Evolutionary conservation across 305 asterid genomes (phyloP).

Genomic region (Ilex paraguariensis): DNA sequence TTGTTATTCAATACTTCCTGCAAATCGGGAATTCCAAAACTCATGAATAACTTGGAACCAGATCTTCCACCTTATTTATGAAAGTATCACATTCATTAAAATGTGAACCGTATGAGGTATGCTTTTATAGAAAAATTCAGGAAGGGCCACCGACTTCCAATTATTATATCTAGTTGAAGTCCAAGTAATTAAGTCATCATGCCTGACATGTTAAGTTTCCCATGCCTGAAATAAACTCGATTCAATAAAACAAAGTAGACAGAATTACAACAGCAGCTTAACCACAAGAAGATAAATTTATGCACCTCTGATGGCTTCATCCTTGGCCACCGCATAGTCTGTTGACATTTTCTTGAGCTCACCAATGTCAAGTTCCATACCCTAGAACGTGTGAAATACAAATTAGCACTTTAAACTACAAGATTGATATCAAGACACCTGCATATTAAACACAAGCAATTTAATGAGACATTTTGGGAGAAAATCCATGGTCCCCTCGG

Average conservation of each 20-base stretch:
- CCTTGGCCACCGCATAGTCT: slow-evolving; percentile 76
- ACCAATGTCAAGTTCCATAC: slow-evolving; percentile 67
- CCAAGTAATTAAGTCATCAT: neutral
- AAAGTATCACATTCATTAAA: neutral
- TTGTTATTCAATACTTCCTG: too few species aligned
- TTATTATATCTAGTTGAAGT: neutral
- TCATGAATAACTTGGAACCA: neutral
- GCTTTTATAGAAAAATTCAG: too few species aligned
- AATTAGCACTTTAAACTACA: neutral
- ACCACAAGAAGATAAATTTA: neutral
- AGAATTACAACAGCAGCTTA: too few species aligned
- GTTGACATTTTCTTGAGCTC: slow-evolving; percentile 53
- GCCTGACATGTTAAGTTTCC: neutral
- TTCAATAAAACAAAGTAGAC: neutral
- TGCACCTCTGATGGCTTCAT: slow-evolving; percentile 65
- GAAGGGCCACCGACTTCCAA: neutral
- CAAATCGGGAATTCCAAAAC: too few species aligned
- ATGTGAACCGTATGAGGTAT: too few species aligned
- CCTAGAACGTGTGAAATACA: slow-evolving; percentile 27
- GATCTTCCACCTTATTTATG: neutral
- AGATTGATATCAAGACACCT: neutral
- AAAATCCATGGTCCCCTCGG: too few species aligned
- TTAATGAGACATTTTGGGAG: too few species aligned
- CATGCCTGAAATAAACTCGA: neutral
- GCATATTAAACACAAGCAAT: neutral